Evolutionary conservation across 768 basidiomycete genomes (phyloP).

Genomic region (Neoboletus magnificus): DNA sequence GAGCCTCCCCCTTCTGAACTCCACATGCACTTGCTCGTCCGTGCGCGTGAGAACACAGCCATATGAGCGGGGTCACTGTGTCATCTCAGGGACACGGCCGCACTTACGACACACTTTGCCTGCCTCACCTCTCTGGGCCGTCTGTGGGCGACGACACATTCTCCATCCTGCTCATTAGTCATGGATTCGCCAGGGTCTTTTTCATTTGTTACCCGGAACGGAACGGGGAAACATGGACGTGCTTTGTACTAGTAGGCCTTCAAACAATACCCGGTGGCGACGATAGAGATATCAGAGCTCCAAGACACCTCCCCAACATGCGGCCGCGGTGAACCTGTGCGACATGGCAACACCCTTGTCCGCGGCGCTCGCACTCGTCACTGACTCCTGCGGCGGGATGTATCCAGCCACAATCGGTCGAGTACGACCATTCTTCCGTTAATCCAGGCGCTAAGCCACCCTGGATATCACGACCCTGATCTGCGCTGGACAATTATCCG

Average conservation of each 20-base stretch:
- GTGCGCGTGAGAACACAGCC: conserved; percentile 21
- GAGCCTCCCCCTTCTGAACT: not conserved
- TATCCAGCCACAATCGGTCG: not conserved
- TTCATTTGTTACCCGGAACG: not conserved
- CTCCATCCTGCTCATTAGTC: not conserved
- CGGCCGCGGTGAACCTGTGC: conserved; percentile 15
- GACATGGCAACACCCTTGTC: conserved; percentile 6
- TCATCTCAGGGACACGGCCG: not conserved
- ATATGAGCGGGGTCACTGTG: too few relatives aligned
- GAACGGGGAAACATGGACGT: not conserved
- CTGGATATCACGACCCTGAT: conserved; percentile 18
- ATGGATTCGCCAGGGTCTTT: conserved; percentile 12
- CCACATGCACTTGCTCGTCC: not conserved
- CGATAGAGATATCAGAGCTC: not conserved
- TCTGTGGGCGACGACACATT: not conserved
- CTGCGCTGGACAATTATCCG: not conserved
- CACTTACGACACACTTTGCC: conserved; percentile 9
- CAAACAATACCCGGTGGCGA: not conserved
- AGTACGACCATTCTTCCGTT: not conserved
- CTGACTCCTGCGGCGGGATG: not conserved
- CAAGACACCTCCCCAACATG: conserved; percentile 11
- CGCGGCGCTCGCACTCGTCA: conserved; percentile 14
- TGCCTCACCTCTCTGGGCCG: conserved; percentile 3
- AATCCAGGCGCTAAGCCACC: not conserved
- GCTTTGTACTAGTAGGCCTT: not conserved